A percentile compares a stretch with the other conserved stretches of the same genome.
Evolutionary conservation across 208 protist genomes (phyloP).

Genomic region (Borovskyia barvae): DNA sequence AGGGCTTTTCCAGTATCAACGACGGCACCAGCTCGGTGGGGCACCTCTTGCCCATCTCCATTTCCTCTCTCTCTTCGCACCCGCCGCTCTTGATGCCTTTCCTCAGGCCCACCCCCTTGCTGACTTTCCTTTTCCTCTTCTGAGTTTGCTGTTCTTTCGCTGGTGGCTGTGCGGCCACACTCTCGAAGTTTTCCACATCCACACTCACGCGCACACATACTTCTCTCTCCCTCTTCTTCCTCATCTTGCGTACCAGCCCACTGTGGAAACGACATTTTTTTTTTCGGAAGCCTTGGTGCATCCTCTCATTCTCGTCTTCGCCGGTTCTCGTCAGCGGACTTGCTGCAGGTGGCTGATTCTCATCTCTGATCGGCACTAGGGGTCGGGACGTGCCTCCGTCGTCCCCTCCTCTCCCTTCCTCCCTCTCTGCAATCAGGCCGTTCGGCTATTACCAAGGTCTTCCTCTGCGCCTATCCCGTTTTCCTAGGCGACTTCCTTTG

Average conservation of each 20-base stretch:
- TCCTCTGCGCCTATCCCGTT: too few species aligned
- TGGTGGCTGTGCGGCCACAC: not conserved
- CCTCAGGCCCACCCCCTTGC: not conserved
- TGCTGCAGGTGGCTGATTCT: slow-evolving; percentile 1
- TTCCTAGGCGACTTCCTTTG: not conserved
- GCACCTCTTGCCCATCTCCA: too few species aligned
- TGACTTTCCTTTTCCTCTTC: not conserved
- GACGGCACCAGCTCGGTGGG: too few species aligned
- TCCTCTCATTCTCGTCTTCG: too few species aligned
- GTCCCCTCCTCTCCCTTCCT: not conserved
- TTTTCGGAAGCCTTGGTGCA: too few species aligned
- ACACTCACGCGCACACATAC: not conserved
- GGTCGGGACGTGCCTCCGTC: not conserved
- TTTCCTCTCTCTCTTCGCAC: not conserved
- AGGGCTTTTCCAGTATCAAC: too few species aligned
- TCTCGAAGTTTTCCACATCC: not conserved
- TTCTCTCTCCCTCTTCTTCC: slow-evolving; percentile 2
- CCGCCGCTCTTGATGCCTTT: not conserved
- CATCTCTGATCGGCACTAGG: slow-evolving; percentile 7
- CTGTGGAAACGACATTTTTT: too few species aligned
- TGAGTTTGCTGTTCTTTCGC: not conserved
- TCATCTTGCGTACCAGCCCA: too few species aligned
- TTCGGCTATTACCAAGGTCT: not conserved
- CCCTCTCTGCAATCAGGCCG: not conserved
- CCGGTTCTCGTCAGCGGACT: not conserved